phyloP scores from a whole-genome alignment of 2,329 filamentous ascomycete genomes.

The Microsporum canis region DNA sequence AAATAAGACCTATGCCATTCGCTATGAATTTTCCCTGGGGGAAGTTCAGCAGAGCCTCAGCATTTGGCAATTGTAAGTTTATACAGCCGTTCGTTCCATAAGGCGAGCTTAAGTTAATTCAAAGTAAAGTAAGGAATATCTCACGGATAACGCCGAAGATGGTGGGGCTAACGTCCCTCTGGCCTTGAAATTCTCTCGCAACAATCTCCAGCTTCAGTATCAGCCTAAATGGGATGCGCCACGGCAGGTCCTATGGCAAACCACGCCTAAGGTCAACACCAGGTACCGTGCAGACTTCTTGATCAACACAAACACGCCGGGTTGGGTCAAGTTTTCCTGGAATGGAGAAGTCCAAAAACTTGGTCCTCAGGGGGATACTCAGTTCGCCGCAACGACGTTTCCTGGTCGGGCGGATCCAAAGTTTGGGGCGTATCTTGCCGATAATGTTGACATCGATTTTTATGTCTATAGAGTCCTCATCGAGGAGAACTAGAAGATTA shows the following conservation, averaged over 20 bases:
- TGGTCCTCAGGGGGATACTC: conserved; percentile 5
- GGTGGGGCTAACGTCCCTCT: conserved; percentile 11
- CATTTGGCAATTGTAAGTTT: conserved; percentile 12
- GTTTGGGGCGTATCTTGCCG: conserved; percentile 11
- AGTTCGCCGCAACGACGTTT: conserved; percentile 10
- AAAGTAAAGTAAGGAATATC: conserved; percentile 10
- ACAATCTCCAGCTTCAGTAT: conserved; percentile 12
- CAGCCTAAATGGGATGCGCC: conserved; percentile 10
- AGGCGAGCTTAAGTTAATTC: neutral
- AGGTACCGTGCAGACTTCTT: conserved; percentile 9
- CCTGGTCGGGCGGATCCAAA: conserved; percentile 11
- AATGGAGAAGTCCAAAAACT: conserved; percentile 9
- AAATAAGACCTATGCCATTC: conserved; percentile 11
- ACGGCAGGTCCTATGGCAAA: conserved; percentile 10
- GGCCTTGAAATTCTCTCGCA: conserved; percentile 8
- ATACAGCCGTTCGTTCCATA: neutral
- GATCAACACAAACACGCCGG: conserved; percentile 8
- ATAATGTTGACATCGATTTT: conserved; percentile 8
- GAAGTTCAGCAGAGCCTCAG: conserved; percentile 8
- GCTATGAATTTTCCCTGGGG: conserved; percentile 10
- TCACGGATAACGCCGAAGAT: conserved; percentile 8
- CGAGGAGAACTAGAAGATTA: conserved; percentile 4
- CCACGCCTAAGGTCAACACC: conserved; percentile 1
- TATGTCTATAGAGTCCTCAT: conserved; percentile 10
- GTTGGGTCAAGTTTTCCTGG: conserved; percentile 10